Base-by-base conservation (phyloP, 441 rosid genomes). In the Populus hybrid region DNA sequence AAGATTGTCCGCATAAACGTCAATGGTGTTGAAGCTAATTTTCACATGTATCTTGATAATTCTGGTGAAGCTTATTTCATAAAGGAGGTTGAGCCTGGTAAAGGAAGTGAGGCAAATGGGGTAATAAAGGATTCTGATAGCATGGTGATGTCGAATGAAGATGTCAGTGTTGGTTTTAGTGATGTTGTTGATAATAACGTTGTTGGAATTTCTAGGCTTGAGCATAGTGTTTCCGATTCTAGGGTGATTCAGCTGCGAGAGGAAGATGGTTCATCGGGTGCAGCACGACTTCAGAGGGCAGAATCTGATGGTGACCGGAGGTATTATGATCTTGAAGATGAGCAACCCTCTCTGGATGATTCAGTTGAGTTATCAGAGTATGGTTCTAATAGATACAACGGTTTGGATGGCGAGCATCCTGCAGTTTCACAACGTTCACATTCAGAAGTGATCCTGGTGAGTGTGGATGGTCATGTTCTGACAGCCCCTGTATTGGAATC, bases 61-160 rank as follows among this genome's bases (percentile, higher is more conserved):
- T 91, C 98, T 5, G 98, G 98, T 4, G 94, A 92, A 83, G 97
- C 98, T 24, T 94, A 91, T 84, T 92, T 94, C 87, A 79, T 88
- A 77, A 87, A 86, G 77, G 94, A 89, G 86, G 90, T 85, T 72
- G 92, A 94, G 79, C 85, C 87, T 65, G 83, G 83, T 29, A 56
- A 85, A 71, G 84, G 73, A 74, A 70, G 72, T 20, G 75, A 77
- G 74, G 21, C 65, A 24, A 78, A 68, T 40, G 82, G 83, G 63
- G 38, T 12, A 8, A 68, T 67, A 36, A 74, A 76, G 65, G 85
- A 77, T 69, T 70, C 81, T 0, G 79, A 69, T 63, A 56, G 67
- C 21, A 16, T 73, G 75, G 82, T 71, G 40, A 64, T 72, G 50
- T 63, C 69, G 10, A 72, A 16, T 50, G 82, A 82, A 28, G 84